These are phyloP conservation scores for Biancaea sappan DNA, from an alignment of 306 rosid species.

Conservation along the genomic window DNA sequence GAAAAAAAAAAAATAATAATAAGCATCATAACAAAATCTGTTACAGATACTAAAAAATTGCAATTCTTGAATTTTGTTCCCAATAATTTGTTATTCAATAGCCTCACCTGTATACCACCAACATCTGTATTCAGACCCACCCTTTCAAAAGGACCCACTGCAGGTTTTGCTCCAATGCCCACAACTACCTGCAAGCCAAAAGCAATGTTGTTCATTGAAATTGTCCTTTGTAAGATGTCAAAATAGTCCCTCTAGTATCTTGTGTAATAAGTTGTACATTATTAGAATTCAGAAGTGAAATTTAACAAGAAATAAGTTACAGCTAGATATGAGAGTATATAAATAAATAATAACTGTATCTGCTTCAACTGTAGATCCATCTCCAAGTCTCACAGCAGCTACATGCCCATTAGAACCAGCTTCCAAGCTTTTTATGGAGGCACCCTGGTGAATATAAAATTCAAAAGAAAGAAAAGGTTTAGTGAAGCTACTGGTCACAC, in stretches of 20 bases:
- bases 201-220: constrained; percentile 8
- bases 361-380: constrained; percentile 82
- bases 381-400: constrained; percentile 75
- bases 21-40: constrained; percentile 6
- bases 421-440: constrained; percentile 71
- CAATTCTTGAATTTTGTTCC: constrained; percentile 6
- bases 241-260: constrained; percentile 9
- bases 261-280: constrained; percentile 12
- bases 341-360: constrained; percentile 58
- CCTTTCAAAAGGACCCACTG: constrained; percentile 77
- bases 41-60: background rate
- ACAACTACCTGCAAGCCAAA: constrained; percentile 66
- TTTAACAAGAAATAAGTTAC: constrained; percentile 6
- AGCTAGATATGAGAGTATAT: constrained; percentile 8
- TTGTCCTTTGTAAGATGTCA: constrained; percentile 13
- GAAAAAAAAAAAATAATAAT: background rate
- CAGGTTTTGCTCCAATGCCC: constrained; percentile 91
- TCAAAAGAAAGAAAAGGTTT: constrained; percentile 28
- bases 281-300: constrained; percentile 4
- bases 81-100: constrained; percentile 5
- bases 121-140: constrained; percentile 66
- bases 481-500: constrained; percentile 13
- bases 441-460: constrained; percentile 60
- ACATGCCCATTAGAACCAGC: constrained; percentile 72
- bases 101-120: constrained; percentile 83